Evolutionary conservation across 2,329 filamentous ascomycete species (phyloP).

Genomic region (Gyromitra esculenta): DNA sequence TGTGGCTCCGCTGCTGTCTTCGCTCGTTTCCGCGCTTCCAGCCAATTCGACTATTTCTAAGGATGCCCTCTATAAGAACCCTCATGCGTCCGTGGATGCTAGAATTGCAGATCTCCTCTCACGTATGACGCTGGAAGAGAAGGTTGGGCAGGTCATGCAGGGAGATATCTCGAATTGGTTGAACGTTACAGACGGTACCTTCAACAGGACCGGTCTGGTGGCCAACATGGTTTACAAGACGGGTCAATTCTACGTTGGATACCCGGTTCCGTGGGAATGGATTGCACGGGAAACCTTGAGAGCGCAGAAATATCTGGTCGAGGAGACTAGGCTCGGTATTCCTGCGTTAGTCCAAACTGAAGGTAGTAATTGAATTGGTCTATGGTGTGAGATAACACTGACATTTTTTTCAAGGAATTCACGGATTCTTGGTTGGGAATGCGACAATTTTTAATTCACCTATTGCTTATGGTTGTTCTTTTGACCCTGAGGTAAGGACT

Average conservation of each 20-base stretch:
- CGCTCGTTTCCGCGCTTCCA: constrained; percentile 32
- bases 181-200: constrained; percentile 72
- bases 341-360: constrained; percentile 78
- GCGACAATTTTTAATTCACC: constrained; percentile 83
- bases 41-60: constrained; percentile 23
- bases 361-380: constrained; percentile 68
- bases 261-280: constrained; percentile 71
- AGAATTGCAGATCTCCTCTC: constrained; percentile 74
- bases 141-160: constrained; percentile 74
- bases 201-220: constrained; percentile 73
- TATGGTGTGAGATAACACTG: constrained; percentile 72
- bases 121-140: constrained; percentile 79
- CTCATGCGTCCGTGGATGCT: constrained; percentile 64
- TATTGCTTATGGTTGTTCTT: constrained; percentile 76
- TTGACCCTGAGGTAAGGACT: constrained; percentile 67
- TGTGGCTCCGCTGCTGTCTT: constrained; percentile 24
- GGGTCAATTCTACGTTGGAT: constrained; percentile 78
- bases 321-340: constrained; percentile 75
- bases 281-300: constrained; percentile 71
- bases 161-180: constrained; percentile 79
- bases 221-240: constrained; percentile 73
- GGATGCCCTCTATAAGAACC: constrained; percentile 49
- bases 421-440: constrained; percentile 76
- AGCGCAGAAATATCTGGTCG: constrained; percentile 74
- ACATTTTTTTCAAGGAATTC: constrained; percentile 70